Evolutionary conservation across 108 stramenopile species (phyloP), one percentile per base, ranked within the genome.

Genomic region (Cyclostephanos invisitatus): DNA sequence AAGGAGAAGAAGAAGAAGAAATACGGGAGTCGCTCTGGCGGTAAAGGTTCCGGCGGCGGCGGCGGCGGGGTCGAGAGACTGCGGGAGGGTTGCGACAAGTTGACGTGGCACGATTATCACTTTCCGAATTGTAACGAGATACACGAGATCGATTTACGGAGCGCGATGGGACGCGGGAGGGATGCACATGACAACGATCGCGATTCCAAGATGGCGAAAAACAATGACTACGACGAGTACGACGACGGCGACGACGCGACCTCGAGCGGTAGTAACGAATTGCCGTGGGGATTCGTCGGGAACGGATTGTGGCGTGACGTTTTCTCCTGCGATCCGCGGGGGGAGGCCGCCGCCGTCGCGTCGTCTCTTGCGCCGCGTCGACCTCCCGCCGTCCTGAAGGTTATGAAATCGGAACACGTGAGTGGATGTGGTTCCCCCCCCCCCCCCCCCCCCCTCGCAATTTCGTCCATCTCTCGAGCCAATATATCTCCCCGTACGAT

Each of bases 301-400:
- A 81, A 81, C 77, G 90, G 90, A 14, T 62, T 89, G 22, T 93
- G 90, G 90, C 61, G 90, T 42, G 70, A 85, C 75, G 92, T 91
- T 0, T 91, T 84, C 71, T 72, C 69, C 7, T 73, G 89, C 29
- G 72, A 85, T 67, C 84, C 87, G 21, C 75, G 78, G 7, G 60
- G 11, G 22, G 80, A 76, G 67, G 67, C 73, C 7, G 5, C 15
- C 18, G 21, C 18, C 37, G 48, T 25, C 37, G 0, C 18, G 25
- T 8, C 25, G 24, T 29, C 11, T 14, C 32, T 14, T 1, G 27
- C 36, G n/a, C 27, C 49, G 2, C 53, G 8, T 25, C 38, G 42
- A 55, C 64, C 80, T 47, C 79, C 78, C 14, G 85, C 73, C 0
- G 89, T 92, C 2, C 76, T 92, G 48, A 92, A 92, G 72, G 70